Evolutionary conservation across 2,329 filamentous ascomycete species (phyloP).

Genomic region (Hansfordia pulvinata): DNA sequence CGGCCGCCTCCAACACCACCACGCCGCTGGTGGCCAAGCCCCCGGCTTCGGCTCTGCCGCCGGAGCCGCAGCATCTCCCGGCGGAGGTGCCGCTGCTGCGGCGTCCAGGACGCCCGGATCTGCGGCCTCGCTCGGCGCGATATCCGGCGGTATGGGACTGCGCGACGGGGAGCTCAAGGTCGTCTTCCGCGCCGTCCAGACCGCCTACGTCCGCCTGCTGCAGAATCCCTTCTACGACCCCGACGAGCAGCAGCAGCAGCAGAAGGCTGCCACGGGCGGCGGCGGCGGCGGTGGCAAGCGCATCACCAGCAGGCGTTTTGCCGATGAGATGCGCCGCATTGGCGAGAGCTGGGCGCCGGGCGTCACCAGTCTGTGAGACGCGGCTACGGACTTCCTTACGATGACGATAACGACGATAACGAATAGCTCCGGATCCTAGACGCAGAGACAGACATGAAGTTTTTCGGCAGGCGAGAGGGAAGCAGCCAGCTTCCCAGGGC

Average conservation of each 20-base stretch:
- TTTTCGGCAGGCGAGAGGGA: too few species aligned
- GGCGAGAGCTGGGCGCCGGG: slow-evolving; percentile 77
- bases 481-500: too few species aligned
- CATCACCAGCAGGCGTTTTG: slow-evolving; percentile 73
- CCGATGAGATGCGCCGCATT: slow-evolving; percentile 71
- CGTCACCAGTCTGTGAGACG: slow-evolving; percentile 39
- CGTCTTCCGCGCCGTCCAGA: slow-evolving; percentile 84
- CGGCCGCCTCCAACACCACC: slow-evolving; percentile 40
- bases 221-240: slow-evolving; percentile 94
- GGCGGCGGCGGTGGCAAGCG: slow-evolving; percentile 43
- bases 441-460: too few species aligned
- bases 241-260: slow-evolving; percentile 74
- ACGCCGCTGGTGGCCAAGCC: slow-evolving; percentile 2
- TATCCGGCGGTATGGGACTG: slow-evolving; percentile 45
- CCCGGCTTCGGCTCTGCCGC: slow-evolving; percentile 5
- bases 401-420: too few species aligned
- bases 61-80: too few species aligned
- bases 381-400: background rate
- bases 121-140: slow-evolving; percentile 16
- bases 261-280: slow-evolving; percentile 32
- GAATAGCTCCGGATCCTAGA: too few species aligned
- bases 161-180: slow-evolving; percentile 79
- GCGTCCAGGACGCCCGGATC: slow-evolving; percentile 8
- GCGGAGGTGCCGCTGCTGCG: slow-evolving; percentile 3
- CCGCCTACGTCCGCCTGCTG: slow-evolving; percentile 76